Percentiles rank a stretch among this genome's conserved stretches.
Conservation (phyloP, 148 eudicot genomes). For the Vaccinium corymbosum region DNA sequence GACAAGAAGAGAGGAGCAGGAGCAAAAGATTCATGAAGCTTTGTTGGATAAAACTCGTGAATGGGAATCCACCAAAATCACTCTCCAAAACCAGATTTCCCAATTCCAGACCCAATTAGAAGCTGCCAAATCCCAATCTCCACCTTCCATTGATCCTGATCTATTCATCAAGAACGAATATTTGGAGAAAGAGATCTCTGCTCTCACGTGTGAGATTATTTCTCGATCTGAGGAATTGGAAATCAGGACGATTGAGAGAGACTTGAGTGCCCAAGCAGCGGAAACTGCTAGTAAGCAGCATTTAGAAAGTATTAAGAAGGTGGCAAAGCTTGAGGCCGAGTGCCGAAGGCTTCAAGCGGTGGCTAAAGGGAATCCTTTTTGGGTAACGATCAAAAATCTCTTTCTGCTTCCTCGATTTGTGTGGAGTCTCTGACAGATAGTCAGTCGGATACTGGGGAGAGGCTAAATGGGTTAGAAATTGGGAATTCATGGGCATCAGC, state of each 20-base stretch:
- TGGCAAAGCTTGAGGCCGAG: slow-evolving; percentile 85
- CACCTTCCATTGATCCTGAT: slow-evolving; percentile 26
- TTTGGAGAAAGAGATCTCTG: slow-evolving; percentile 51
- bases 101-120: slow-evolving; percentile 38
- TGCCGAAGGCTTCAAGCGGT: slow-evolving; percentile 66
- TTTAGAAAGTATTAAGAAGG: slow-evolving; percentile 70
- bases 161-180: slow-evolving; percentile 37
- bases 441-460: slow-evolving; percentile 50
- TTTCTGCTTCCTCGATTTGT: slow-evolving; percentile 40
- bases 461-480: slow-evolving; percentile 21
- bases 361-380: slow-evolving; percentile 32
- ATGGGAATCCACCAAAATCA: slow-evolving; percentile 40
- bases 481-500: slow-evolving; percentile 62
- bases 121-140: slow-evolving; percentile 23
- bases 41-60: slow-evolving; percentile 42
- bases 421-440: slow-evolving; percentile 60
- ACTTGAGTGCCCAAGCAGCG: slow-evolving; percentile 72
- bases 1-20: slow-evolving; percentile 74
- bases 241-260: slow-evolving; percentile 61
- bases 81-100: slow-evolving; percentile 46
- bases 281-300: slow-evolving; percentile 88
- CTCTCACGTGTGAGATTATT: slow-evolving; percentile 44
- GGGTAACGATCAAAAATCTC: slow-evolving; percentile 30
- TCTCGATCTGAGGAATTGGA: slow-evolving; percentile 58
- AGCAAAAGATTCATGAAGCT: slow-evolving; percentile 49